Conservation (phyloP, 305 asterid genomes). For the Withania somnifera region DNA sequence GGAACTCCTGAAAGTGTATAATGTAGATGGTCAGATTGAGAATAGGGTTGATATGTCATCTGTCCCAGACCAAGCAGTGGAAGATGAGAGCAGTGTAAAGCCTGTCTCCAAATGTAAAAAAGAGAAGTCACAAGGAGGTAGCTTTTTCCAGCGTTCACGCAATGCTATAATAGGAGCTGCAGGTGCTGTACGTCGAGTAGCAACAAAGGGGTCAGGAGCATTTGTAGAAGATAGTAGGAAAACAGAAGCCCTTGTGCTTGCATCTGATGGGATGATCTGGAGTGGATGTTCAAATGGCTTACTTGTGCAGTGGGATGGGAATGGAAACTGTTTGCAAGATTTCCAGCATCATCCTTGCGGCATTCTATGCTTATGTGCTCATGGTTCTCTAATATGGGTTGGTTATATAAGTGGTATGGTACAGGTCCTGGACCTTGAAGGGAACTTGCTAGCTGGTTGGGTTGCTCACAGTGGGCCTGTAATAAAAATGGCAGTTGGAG, state of each 20-base stretch:
- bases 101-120: slow-evolving; percentile 58
- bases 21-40: slow-evolving; percentile 79
- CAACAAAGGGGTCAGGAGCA: slow-evolving; percentile 68
- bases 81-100: slow-evolving; percentile 64
- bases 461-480: slow-evolving; percentile 76
- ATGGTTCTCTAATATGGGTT: slow-evolving; percentile 69
- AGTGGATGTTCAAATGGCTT: slow-evolving; percentile 75
- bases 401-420: slow-evolving; percentile 77
- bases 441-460: slow-evolving; percentile 62
- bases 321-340: slow-evolving; percentile 72
- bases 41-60: slow-evolving; percentile 55
- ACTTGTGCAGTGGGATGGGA: slow-evolving; percentile 88
- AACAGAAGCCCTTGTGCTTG: slow-evolving; percentile 66
- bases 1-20: slow-evolving; percentile 74
- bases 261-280: slow-evolving; percentile 82
- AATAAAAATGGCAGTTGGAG: slow-evolving; percentile 46
- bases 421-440: slow-evolving; percentile 68
- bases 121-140: slow-evolving; percentile 66
- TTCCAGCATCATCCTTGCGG: slow-evolving; percentile 65
- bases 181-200: slow-evolving; percentile 88
- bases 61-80: slow-evolving; percentile 48
- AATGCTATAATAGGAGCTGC: slow-evolving; percentile 94
- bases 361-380: slow-evolving; percentile 54
- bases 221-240: slow-evolving; percentile 56
- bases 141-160: slow-evolving; percentile 78